phyloP scores from a whole-genome alignment of 2,329 filamentous ascomycete species.

The Pseudogymnoascus sp. region DNA sequence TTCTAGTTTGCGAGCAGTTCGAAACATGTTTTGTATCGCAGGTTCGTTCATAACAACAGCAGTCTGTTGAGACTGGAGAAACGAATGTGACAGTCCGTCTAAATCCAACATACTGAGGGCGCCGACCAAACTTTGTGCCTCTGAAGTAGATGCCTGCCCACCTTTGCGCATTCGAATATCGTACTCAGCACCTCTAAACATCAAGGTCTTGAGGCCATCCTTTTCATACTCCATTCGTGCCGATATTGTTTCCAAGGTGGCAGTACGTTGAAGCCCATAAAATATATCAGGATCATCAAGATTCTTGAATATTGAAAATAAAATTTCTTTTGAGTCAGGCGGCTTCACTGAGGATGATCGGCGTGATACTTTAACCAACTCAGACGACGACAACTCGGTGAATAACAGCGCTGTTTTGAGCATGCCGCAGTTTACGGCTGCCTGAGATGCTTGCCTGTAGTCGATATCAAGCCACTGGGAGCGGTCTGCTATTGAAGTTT shows the following conservation, averaged over 20 bases:
- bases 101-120: slow-evolving; percentile 76
- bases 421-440: slow-evolving; percentile 74
- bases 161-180: slow-evolving; percentile 70
- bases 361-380: slow-evolving; percentile 50
- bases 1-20: slow-evolving; percentile 73
- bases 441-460: slow-evolving; percentile 58
- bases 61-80: slow-evolving; percentile 62
- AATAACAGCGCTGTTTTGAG: slow-evolving; percentile 81
- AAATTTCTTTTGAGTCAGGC: slow-evolving; percentile 54
- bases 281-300: slow-evolving; percentile 95
- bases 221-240: slow-evolving; percentile 82
- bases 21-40: slow-evolving; percentile 65
- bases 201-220: slow-evolving; percentile 76
- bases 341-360: slow-evolving; percentile 54
- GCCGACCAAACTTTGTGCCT: slow-evolving; percentile 64
- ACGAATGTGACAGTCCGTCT: slow-evolving; percentile 74
- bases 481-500: slow-evolving; percentile 72
- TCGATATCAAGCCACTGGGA: slow-evolving; percentile 82
- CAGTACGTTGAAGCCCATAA: slow-evolving; percentile 77
- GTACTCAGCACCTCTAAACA: slow-evolving; percentile 84
- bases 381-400: slow-evolving; percentile 62
- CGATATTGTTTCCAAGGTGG: slow-evolving; percentile 70
- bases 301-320: slow-evolving; percentile 79
- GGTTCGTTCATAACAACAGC: slow-evolving; percentile 45
- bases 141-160: slow-evolving; percentile 47